Evolutionary conservation across 192 early-diverging fungal genomes (phyloP), one percentile per base, ranked within the genome.

Genomic region (Coemansia furcata): DNA sequence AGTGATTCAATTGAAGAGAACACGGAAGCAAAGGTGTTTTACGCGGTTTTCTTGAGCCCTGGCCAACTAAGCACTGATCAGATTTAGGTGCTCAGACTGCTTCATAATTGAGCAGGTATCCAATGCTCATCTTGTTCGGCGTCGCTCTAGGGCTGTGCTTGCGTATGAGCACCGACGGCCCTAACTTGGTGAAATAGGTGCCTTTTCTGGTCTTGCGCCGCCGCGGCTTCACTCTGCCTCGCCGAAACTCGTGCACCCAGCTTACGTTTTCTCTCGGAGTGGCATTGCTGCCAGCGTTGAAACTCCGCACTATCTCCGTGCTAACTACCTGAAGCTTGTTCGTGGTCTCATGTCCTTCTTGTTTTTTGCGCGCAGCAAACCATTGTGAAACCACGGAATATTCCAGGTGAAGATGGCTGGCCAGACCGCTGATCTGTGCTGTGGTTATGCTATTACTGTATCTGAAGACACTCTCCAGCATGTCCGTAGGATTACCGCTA

Each of bases 101-200:
- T n/a, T n/a, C n/a, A n/a, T 47, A 62, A 52, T 70, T 70, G 3
- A 70, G 62, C 35, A 70, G 32, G 23, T 54, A 70, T 3, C 14
- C 33, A 11, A 70, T 38, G 12, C 33, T 63, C 68, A 70, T 70
- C 33, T 38, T 60, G 55, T 58, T n/a, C 6, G 14, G 46, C 46
- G 6, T 3, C 17, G 1, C 39, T 40, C 39, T n/a, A n/a, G n/a
- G n/a, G n/a, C n/a, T 7, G 5, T 17, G 43, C 21, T 9, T 5
- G 3, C 46, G 21, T 47, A 47, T 21, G n/a, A 47, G 4, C n/a
- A 47, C 46, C 46, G 46, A 47, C 6, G 17, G 5, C 6, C 46
- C 6, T 0, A 21, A 47, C 6, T 8, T 47, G 46, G 21, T 8
- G 10, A n/a, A 3, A 19, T n/a, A 19, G 7, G 8, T 9, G 19